These are phyloP conservation scores for Adansonia rubrostipa DNA, from an alignment of 441 rosid genomes.

Conservation along the genomic window DNA sequence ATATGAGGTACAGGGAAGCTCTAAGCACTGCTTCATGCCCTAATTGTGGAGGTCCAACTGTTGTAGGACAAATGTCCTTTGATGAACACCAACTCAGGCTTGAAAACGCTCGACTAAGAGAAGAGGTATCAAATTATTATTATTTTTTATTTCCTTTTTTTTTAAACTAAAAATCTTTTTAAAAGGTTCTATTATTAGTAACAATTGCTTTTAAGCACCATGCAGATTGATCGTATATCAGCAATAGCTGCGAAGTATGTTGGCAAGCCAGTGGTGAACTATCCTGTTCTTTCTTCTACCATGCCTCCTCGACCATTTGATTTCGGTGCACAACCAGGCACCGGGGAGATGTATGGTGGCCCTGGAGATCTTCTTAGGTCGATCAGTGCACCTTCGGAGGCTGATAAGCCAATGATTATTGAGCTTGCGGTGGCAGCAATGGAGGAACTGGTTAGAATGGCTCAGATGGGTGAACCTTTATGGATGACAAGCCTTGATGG, in stretches of 20 bases:
- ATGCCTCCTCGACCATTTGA: slow-evolving; percentile 67
- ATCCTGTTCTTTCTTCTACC: slow-evolving; percentile 67
- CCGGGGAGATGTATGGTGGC: slow-evolving; percentile 57
- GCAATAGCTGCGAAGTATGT: slow-evolving; percentile 91
- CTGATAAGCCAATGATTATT: slow-evolving; percentile 68
- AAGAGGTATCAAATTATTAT: slow-evolving; percentile 59
- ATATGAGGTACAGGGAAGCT: slow-evolving; percentile 82
- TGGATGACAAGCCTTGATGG: slow-evolving; percentile 73
- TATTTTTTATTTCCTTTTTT: not conserved
- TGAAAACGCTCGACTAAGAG: slow-evolving; percentile 82
- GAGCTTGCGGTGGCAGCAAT: slow-evolving; percentile 88
- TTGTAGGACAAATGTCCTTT: slow-evolving; percentile 90
- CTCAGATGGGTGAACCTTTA: slow-evolving; percentile 73
- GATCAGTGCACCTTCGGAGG: slow-evolving; percentile 57
- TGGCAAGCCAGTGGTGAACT: slow-evolving; percentile 81
- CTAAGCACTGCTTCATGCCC: slow-evolving; percentile 88
- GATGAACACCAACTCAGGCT: slow-evolving; percentile 91
- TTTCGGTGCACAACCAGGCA: slow-evolving; percentile 49
- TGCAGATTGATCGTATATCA: slow-evolving; percentile 82
- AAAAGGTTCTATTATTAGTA: not conserved
- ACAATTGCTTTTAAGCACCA: not conserved
- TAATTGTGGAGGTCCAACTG: slow-evolving; percentile 91
- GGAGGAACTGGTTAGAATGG: slow-evolving; percentile 82
- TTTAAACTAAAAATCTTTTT: not conserved
- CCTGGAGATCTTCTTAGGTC: slow-evolving; percentile 76